These are phyloP conservation scores for Aspergillus caelatus DNA, from an alignment of 2,329 filamentous ascomycete genomes.

Conservation along the genomic window DNA sequence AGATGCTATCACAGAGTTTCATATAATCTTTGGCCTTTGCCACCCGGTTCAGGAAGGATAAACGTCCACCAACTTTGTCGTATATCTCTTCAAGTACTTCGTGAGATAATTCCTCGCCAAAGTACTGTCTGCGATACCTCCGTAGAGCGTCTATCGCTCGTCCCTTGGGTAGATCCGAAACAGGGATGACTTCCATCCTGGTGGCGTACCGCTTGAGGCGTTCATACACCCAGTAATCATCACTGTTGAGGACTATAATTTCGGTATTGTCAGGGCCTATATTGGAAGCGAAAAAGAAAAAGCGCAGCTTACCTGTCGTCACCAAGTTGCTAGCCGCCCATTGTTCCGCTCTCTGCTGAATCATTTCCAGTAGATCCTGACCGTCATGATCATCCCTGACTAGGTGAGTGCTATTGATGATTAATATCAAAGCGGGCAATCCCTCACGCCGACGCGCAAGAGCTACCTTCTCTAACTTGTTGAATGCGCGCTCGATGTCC, in stretches of 20 bases:
- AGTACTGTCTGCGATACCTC: constrained; percentile 81
- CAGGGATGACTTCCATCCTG: constrained; percentile 88
- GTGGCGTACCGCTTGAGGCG: constrained; percentile 88
- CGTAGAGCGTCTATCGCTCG: constrained; percentile 76
- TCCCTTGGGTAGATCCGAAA: constrained; percentile 78
- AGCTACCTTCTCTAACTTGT: constrained; percentile 97
- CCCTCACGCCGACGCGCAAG: constrained; percentile 62
- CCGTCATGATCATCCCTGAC: constrained; percentile 90
- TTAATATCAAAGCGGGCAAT: constrained; percentile 77
- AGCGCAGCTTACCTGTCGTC: constrained; percentile 57
- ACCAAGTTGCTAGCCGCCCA: constrained; percentile 93
- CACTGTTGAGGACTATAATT: constrained; percentile 77
- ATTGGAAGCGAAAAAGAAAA: neutral
- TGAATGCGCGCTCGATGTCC: constrained; percentile 94
- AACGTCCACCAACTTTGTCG: constrained; percentile 79
- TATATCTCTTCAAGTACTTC: constrained; percentile 76
- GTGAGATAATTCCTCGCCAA: constrained; percentile 58
- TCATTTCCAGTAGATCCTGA: constrained; percentile 87
- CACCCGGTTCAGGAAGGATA: constrained; percentile 86
- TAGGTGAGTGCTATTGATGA: constrained; percentile 92
- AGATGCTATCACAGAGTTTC: constrained; percentile 72
- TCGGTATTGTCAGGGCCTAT: neutral
- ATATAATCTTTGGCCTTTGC: constrained; percentile 86
- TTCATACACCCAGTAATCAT: constrained; percentile 99
- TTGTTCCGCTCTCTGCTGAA: constrained; percentile 93